These are phyloP conservation scores for Eimeria necatrix DNA, from an alignment of 169 alveolate genomes.

Conservation along the genomic window DNA sequence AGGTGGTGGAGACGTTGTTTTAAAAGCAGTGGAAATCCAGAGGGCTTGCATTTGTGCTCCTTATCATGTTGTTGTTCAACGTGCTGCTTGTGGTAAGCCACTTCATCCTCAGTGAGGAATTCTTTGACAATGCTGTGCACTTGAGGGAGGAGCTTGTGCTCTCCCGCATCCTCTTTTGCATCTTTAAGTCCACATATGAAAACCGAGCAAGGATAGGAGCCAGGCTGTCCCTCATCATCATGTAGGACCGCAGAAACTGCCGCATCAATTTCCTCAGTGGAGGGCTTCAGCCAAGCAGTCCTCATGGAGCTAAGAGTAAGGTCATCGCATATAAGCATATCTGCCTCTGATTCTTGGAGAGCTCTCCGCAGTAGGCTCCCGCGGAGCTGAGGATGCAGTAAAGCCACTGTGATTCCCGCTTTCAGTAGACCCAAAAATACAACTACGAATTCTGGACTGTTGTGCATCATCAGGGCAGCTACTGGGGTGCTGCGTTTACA, in stretches of 20 bases:
- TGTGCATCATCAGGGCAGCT: slow-evolving; percentile 64
- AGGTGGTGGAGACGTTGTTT: slow-evolving; percentile 6
- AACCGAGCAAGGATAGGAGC: slow-evolving; percentile 60
- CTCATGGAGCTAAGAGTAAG: slow-evolving; percentile 49
- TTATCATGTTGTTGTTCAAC: neutral
- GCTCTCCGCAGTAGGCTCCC: slow-evolving; percentile 65
- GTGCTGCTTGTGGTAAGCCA: slow-evolving; percentile 23
- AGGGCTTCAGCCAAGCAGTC: slow-evolving; percentile 40
- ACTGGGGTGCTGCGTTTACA: slow-evolving; percentile 24
- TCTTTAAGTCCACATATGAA: slow-evolving; percentile 44
- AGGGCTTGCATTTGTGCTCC: slow-evolving; percentile 62
- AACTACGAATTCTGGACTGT: slow-evolving; percentile 50
- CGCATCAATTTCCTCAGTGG: neutral
- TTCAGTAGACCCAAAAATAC: slow-evolving; percentile 57
- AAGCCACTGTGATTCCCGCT: slow-evolving; percentile 61
- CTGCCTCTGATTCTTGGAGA: slow-evolving; percentile 22
- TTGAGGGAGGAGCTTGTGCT: slow-evolving; percentile 71
- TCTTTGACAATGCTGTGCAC: slow-evolving; percentile 63
- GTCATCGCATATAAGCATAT: slow-evolving; percentile 66
- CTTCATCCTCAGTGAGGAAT: slow-evolving; percentile 43
- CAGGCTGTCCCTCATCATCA: slow-evolving; percentile 43
- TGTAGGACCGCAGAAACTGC: neutral
- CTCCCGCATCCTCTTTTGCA: slow-evolving; percentile 43
- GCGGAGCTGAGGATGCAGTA: slow-evolving; percentile 64
- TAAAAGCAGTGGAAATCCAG: slow-evolving; percentile 45